Conservation (phyloP, 371 early-diverging fungal genomes). For the Mortierella sp. region DNA sequence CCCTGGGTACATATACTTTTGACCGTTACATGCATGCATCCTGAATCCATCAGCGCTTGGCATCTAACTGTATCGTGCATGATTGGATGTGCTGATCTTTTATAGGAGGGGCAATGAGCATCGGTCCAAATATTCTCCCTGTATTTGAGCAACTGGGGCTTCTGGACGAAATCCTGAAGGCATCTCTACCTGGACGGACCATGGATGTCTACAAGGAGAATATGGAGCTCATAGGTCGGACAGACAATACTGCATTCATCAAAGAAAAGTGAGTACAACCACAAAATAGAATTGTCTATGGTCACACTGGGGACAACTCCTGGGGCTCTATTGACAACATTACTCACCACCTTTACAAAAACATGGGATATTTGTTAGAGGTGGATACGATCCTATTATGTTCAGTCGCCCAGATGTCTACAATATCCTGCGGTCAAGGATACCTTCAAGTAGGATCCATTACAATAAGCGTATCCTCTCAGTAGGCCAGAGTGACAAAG, state of each 20-base stretch:
- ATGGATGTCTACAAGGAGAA: constrained; percentile 27
- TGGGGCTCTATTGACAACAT: too few species aligned
- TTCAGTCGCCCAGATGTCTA: constrained; percentile 26
- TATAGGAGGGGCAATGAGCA: constrained; percentile 22
- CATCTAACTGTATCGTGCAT: background rate
- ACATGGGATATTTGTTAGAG: background rate
- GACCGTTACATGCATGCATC: background rate
- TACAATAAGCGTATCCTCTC: constrained; percentile 18
- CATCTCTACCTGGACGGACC: constrained; percentile 9
- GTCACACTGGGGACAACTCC: background rate
- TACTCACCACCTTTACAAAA: too few species aligned
- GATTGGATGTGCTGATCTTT: background rate
- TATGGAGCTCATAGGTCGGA: constrained; percentile 13
- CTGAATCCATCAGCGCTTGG: background rate
- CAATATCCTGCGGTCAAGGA: constrained; percentile 17
- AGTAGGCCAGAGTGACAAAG: constrained; percentile 18
- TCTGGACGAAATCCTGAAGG: constrained; percentile 19
- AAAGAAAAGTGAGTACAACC: constrained; percentile 3
- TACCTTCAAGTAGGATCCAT: constrained; percentile 5
- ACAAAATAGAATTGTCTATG: background rate
- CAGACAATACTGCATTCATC: constrained; percentile 8
- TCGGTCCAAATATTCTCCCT: constrained; percentile 18
- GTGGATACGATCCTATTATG: constrained; percentile 17
- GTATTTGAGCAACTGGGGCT: constrained; percentile 32
- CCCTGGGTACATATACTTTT: constrained; percentile 14